Percentiles rank a stretch among this genome's conserved stretches.
Evolutionary conservation across 2,329 filamentous ascomycete species (phyloP).

Genomic region (Aspergillus uvarum): DNA sequence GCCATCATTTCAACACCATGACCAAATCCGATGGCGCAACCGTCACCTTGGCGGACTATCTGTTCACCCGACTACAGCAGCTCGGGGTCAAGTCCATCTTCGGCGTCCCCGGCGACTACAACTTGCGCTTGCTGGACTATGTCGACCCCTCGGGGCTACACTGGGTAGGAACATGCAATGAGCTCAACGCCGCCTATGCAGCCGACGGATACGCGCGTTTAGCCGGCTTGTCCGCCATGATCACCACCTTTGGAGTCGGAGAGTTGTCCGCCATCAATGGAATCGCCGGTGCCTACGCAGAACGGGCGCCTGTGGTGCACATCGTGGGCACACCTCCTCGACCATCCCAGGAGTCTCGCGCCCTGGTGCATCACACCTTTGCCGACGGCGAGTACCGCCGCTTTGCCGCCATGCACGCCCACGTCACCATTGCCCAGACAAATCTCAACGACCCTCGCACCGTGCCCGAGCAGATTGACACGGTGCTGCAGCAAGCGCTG

Average conservation of each 20-base stretch:
- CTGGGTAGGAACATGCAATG: constrained; percentile 69
- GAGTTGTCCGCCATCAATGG: constrained; percentile 69
- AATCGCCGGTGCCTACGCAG: constrained; percentile 70
- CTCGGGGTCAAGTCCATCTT: constrained; percentile 65
- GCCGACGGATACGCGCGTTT: constrained; percentile 36
- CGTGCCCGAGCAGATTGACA: constrained; percentile 53
- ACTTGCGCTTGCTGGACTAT: constrained; percentile 67
- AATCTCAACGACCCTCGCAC: constrained; percentile 49
- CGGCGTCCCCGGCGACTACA: constrained; percentile 69
- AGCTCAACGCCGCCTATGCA: constrained; percentile 64
- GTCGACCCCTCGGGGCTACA: constrained; percentile 58
- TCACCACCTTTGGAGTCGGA: constrained; percentile 57
- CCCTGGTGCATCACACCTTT: constrained; percentile 65
- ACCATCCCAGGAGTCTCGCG: constrained; percentile 44
- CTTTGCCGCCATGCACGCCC: constrained; percentile 17
- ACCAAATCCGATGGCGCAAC: not conserved
- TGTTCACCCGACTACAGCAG: constrained; percentile 64
- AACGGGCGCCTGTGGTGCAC: constrained; percentile 67
- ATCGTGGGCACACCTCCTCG: constrained; percentile 56
- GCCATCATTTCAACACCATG: not conserved
- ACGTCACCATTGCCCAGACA: constrained; percentile 16
- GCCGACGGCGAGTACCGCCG: constrained; percentile 17
- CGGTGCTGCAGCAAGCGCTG: constrained; percentile 52
- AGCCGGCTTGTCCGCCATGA: constrained; percentile 26
- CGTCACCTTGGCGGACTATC: constrained; percentile 49